Evolutionary conservation across 805 yeast genomes (phyloP).

Genomic region (Candida vaughaniae): DNA sequence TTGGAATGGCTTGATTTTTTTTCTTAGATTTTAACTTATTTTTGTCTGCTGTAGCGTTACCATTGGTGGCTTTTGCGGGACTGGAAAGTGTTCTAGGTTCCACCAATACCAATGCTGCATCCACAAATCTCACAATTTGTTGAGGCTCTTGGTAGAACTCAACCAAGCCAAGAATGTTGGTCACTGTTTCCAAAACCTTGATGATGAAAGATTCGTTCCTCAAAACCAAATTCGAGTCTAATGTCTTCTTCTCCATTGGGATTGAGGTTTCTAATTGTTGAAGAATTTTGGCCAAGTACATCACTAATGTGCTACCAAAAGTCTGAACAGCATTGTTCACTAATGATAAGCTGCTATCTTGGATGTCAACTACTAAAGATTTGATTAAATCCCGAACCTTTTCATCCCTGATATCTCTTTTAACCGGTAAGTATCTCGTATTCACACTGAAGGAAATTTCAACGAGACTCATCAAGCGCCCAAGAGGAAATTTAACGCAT

Average conservation of each 20-base stretch:
- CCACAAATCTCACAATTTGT: conserved; percentile 55
- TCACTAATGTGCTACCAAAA: conserved; percentile 40
- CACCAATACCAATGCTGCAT: conserved; percentile 46
- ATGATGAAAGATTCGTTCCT: conserved; percentile 41
- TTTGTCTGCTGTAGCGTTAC: conserved; percentile 2
- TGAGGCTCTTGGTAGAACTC: conserved; percentile 49
- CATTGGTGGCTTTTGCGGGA: conserved; percentile 11
- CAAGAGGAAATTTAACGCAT: conserved; percentile 63
- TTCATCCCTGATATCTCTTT: conserved; percentile 58
- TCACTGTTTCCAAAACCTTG: conserved; percentile 29
- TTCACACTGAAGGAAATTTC: conserved; percentile 59
- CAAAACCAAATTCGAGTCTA: conserved; percentile 31
- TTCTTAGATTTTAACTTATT: conserved; percentile 35
- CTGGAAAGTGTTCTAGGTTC: conserved; percentile 30
- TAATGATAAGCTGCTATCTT: conserved; percentile 44
- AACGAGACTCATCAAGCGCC: conserved; percentile 48
- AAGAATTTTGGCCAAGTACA: conserved; percentile 51
- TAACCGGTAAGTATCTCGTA: conserved; percentile 52
- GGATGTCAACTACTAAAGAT: conserved; percentile 44
- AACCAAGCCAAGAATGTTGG: conserved; percentile 31
- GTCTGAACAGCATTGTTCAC: conserved; percentile 33
- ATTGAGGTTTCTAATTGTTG: conserved; percentile 56
- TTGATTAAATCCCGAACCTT: conserved; percentile 45
- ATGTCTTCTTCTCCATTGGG: conserved; percentile 46
- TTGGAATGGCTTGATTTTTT: conserved; percentile 43